Percentiles rank a stretch among this genome's conserved stretches.
phyloP scores from a whole-genome alignment of 2,329 filamentous ascomycete genomes.

The Microcyclosporella mali region DNA sequence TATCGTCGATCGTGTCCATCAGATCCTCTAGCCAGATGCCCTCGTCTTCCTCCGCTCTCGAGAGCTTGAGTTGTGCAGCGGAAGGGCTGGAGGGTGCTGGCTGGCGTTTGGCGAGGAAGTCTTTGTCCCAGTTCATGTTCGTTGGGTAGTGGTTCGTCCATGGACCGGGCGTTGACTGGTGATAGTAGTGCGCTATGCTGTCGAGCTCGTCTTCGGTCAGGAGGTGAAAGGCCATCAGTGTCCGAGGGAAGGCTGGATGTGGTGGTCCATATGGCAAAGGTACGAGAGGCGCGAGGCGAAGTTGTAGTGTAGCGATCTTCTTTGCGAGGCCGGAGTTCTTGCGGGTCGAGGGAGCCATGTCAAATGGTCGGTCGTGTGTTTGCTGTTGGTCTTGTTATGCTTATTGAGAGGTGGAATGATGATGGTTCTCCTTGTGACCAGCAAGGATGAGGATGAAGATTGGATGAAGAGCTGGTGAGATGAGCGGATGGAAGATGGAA shows the following conservation, averaged over 20 bases:
- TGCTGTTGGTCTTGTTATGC: not conserved
- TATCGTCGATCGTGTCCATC: conserved; percentile 30
- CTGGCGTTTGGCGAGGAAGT: conserved; percentile 30
- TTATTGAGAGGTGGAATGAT: too few species aligned
- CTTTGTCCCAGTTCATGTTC: conserved; percentile 56
- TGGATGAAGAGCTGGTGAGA: not conserved
- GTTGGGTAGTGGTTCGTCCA: conserved; percentile 59
- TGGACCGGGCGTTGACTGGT: conserved; percentile 56
- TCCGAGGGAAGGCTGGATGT: conserved; percentile 59
- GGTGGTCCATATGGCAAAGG: conserved; percentile 51
- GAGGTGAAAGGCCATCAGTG: conserved; percentile 66
- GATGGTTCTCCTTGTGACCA: conserved; percentile 19
- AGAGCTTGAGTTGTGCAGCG: conserved; percentile 9
- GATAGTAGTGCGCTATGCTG: conserved; percentile 64
- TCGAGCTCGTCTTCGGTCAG: conserved; percentile 67
- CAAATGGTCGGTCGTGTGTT: not conserved
- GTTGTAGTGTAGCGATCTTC: conserved; percentile 61
- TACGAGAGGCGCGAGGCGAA: conserved; percentile 61
- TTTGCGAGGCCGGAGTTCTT: conserved; percentile 41
- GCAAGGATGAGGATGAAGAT: not conserved
- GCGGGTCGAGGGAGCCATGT: conserved; percentile 30
- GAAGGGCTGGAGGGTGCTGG: conserved; percentile 4
- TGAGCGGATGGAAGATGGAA: conserved; percentile 4
- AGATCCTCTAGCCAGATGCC: conserved; percentile 22
- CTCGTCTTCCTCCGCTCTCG: conserved; percentile 18